A percentile compares a stretch with the other conserved stretches of the same genome.
These are phyloP conservation scores for Fraxinus quadrangulata DNA, from an alignment of 257 asterid species.

Conservation along the genomic window DNA sequence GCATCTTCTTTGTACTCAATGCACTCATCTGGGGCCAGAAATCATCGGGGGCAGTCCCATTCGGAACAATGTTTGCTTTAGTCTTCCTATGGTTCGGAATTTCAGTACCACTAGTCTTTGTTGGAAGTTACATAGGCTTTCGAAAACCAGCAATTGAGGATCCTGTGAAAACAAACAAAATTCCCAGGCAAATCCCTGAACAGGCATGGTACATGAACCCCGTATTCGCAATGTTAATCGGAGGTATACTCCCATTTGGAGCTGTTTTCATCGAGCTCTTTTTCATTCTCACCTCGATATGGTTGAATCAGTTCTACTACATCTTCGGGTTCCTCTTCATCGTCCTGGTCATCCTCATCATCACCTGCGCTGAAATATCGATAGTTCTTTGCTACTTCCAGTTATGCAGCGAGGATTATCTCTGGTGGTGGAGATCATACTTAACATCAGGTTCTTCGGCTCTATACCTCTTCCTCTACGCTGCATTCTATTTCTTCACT, in stretches of 20 bases:
- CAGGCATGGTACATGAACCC: slow-evolving; percentile 81
- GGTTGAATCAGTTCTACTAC: slow-evolving; percentile 89
- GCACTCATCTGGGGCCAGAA: slow-evolving; percentile 83
- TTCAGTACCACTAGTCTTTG: slow-evolving; percentile 72
- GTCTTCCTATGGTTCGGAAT: slow-evolving; percentile 81
- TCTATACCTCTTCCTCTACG: slow-evolving; percentile 72
- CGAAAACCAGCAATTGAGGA: slow-evolving; percentile 64
- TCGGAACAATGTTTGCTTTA: slow-evolving; percentile 76
- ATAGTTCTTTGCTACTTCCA: slow-evolving; percentile 85
- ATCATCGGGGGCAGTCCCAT: slow-evolving; percentile 80
- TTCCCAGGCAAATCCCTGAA: slow-evolving; percentile 76
- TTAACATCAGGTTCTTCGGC: slow-evolving; percentile 75
- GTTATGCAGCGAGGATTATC: slow-evolving; percentile 72
- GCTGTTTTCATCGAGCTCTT: slow-evolving; percentile 81
- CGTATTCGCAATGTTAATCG: slow-evolving; percentile 57
- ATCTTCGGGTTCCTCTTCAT: slow-evolving; percentile 83
- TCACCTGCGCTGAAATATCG: slow-evolving; percentile 79
- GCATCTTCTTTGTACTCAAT: slow-evolving; percentile 61
- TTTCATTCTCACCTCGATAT: slow-evolving; percentile 77
- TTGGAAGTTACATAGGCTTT: slow-evolving; percentile 66
- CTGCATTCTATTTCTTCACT: slow-evolving; percentile 78
- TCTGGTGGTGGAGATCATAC: slow-evolving; percentile 89
- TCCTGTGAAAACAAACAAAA: slow-evolving; percentile 73
- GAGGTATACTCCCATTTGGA: slow-evolving; percentile 78
- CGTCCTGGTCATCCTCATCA: slow-evolving; percentile 64